phyloP scores from a whole-genome alignment of 169 alveolate genomes.

The Eimeria brunetti region DNA sequence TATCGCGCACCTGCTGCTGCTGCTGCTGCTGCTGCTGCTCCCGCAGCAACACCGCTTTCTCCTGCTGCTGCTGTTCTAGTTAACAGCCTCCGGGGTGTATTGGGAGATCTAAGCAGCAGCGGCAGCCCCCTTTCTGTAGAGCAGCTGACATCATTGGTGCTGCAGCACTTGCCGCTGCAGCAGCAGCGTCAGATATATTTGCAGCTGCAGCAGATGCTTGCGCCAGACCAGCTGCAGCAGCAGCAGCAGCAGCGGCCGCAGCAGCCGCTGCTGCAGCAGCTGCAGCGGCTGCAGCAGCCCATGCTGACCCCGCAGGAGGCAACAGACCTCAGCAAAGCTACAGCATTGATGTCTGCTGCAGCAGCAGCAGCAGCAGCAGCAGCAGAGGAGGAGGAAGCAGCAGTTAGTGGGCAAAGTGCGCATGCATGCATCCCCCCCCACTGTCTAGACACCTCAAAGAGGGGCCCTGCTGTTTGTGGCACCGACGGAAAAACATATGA shows the following conservation, averaged over 20 bases:
- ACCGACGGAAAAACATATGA: constrained; percentile 30
- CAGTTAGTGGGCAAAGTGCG: constrained; percentile 1
- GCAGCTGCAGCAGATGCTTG: constrained; percentile 74
- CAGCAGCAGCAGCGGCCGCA: constrained; percentile 68
- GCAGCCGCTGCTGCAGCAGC: constrained; percentile 53
- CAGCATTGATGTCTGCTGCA: constrained; percentile 47
- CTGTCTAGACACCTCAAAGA: constrained; percentile 10
- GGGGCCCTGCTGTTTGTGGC: constrained; percentile 60
- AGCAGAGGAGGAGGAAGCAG: constrained; percentile 36
- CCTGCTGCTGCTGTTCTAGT: constrained; percentile 61
- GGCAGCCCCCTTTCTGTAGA: constrained; percentile 38
- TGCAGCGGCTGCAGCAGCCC: constrained; percentile 31
- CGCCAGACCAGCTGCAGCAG: constrained; percentile 47
- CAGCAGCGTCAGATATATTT: constrained; percentile 67
- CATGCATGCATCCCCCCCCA: constrained; percentile 2
- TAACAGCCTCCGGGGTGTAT: constrained; percentile 30
- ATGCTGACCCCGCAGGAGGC: constrained; percentile 41
- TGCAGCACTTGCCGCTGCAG: constrained; percentile 72
- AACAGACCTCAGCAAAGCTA: constrained; percentile 51
- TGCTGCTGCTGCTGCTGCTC: constrained; percentile 43
- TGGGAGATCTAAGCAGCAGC: constrained; percentile 21
- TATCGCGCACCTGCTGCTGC: constrained; percentile 40
- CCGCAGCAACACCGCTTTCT: constrained; percentile 6
- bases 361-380: constrained; percentile 58
- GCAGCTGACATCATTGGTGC: constrained; percentile 57